Conservation (phyloP, 139 green algal species). For the Chlorella ohadii region DNA sequence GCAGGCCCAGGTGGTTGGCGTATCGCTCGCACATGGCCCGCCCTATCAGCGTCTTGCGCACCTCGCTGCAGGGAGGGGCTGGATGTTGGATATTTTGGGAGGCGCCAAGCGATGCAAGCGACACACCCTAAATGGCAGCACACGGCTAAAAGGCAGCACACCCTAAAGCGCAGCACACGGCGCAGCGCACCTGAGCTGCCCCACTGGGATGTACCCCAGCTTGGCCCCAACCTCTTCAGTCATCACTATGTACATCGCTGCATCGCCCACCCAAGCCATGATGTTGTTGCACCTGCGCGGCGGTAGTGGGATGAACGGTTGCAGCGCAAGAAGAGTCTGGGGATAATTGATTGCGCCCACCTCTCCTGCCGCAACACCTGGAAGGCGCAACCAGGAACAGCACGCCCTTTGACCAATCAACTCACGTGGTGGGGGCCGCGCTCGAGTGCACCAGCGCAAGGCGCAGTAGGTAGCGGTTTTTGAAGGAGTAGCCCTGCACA, state of each 20-base stretch:
- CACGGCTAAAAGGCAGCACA: no score
- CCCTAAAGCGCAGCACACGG: background rate
- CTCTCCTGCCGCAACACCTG: no score
- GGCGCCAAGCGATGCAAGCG: no score
- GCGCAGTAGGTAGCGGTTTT: conserved; percentile 26
- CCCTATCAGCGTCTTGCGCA: conserved; percentile 30
- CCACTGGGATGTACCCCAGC: conserved; percentile 11
- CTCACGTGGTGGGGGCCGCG: conserved; percentile 14
- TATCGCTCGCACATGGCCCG: conserved; percentile 25
- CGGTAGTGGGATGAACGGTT: no score
- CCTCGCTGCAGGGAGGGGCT: conserved; percentile 8
- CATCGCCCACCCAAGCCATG: conserved; percentile 27
- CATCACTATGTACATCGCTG: background rate
- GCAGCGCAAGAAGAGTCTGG: no score
- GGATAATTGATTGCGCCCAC: no score
- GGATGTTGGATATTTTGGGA: no score
- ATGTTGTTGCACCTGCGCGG: conserved; percentile 8
- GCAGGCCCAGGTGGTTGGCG: conserved; percentile 20
- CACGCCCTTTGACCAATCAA: no score
- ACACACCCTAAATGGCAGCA: no score
- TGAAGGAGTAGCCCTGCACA: no score
- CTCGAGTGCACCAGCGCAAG: conserved; percentile 18
- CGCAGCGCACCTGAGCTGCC: conserved; percentile 2
- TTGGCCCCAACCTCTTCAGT: conserved; percentile 4
- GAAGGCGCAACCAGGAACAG: no score